These are phyloP conservation scores for Marasmius oreades DNA, from an alignment of 1,284 basidiomycete species.

Conservation along the genomic window DNA sequence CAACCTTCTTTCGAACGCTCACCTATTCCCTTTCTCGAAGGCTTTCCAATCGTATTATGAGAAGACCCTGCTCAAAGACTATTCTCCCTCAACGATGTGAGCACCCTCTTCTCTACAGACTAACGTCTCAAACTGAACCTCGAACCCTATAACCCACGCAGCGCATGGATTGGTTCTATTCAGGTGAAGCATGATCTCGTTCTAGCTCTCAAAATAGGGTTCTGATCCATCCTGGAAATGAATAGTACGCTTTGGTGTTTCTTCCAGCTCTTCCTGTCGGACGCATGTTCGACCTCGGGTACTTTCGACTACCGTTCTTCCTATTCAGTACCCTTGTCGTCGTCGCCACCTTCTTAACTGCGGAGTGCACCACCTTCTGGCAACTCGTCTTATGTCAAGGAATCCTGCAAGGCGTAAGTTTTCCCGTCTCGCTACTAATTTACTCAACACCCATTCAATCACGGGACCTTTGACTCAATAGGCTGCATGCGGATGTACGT, in stretches of 20 bases:
- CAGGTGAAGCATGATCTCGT: constrained; percentile 32
- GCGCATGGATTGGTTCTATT: constrained; percentile 56
- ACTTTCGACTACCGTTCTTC: constrained; percentile 38
- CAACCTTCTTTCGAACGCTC: not conserved
- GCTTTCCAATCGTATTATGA: constrained; percentile 47
- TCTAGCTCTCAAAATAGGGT: not conserved
- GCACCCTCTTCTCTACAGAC: constrained; percentile 13
- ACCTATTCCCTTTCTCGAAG: constrained; percentile 16
- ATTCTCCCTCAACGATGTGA: constrained; percentile 41
- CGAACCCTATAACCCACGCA: too few species aligned
- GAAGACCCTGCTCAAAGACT: constrained; percentile 27
- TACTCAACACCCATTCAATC: not conserved
- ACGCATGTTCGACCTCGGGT: constrained; percentile 39
- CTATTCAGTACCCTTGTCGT: constrained; percentile 36
- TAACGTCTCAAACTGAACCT: too few species aligned
- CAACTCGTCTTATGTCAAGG: constrained; percentile 50
- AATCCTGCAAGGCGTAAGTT: constrained; percentile 35
- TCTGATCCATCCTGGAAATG: constrained; percentile 2
- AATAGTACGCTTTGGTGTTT: constrained; percentile 43
- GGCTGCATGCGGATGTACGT: constrained; percentile 1
- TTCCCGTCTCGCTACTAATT: not conserved
- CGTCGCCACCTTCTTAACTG: constrained; percentile 44
- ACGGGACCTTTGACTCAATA: not conserved
- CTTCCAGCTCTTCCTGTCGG: constrained; percentile 25
- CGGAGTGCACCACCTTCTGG: constrained; percentile 47